Evolutionary conservation across 352 stramenopile species (phyloP).

Genomic region (Pythium rishiriense): DNA sequence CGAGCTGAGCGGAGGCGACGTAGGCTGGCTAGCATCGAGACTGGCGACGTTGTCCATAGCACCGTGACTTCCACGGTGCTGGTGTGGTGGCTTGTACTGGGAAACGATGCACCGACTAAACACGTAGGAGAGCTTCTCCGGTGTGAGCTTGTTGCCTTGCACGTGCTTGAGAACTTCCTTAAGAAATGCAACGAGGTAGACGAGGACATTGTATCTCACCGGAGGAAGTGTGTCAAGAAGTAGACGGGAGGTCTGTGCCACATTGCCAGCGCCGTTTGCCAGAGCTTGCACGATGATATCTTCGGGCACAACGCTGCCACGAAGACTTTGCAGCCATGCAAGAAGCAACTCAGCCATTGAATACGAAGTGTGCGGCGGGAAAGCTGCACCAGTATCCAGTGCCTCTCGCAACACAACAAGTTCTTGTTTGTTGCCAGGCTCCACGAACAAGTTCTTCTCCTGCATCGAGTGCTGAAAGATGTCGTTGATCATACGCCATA

Average conservation of each 20-base stretch:
- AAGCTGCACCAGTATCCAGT: slow-evolving; percentile 90
- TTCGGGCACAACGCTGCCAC: slow-evolving; percentile 87
- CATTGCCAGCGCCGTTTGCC: slow-evolving; percentile 59
- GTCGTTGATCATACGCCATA: slow-evolving; percentile 98
- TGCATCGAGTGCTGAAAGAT: slow-evolving; percentile 85
- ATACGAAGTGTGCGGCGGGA: slow-evolving; percentile 83
- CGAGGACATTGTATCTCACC: slow-evolving; percentile 96
- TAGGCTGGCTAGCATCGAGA: slow-evolving; percentile 1
- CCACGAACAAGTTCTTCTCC: slow-evolving; percentile 84
- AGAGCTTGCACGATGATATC: slow-evolving; percentile 75
- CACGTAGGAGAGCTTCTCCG: slow-evolving; percentile 74
- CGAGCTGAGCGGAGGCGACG: slow-evolving; percentile 21
- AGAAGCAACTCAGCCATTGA: slow-evolving; percentile 91
- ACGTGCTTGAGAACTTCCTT: slow-evolving; percentile 89
- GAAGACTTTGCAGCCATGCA: slow-evolving; percentile 90
- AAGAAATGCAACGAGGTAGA: slow-evolving; percentile 97
- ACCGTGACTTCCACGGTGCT: slow-evolving; percentile 10
- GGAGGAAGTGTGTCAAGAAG: slow-evolving; percentile 87
- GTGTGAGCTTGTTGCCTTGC: slow-evolving; percentile 60
- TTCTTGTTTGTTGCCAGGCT: slow-evolving; percentile 67
- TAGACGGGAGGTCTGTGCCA: slow-evolving; percentile 70
- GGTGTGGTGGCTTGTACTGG: slow-evolving; percentile 33
- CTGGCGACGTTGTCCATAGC: slow-evolving; percentile 10
- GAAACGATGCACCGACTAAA: slow-evolving; percentile 74
- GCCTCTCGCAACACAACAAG: slow-evolving; percentile 83